Evolutionary conservation across 495 filamentous ascomycete species (phyloP), one percentile per base, ranked within the genome.

Genomic region (Rhypophila decipiens): DNA sequence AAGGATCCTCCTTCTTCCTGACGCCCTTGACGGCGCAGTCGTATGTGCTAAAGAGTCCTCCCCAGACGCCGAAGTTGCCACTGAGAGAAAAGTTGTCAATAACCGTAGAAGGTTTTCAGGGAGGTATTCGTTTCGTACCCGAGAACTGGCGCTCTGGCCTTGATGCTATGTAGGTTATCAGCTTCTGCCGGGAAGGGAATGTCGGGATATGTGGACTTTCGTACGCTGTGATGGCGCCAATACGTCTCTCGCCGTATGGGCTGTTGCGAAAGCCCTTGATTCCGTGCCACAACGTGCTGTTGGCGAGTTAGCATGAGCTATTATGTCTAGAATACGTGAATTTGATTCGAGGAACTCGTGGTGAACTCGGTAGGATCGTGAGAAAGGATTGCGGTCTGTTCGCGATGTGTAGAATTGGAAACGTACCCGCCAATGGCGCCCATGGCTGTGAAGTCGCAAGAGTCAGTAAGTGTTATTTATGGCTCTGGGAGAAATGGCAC

Each of bases 1-100:
- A 96, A 24, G 93, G 90, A 64, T 97, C 91, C 64, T 98, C 91
- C 83, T 96, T 97, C 72, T 93, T 86, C 51, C 93, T 74, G 31
- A 96, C 72, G 37, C 91, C 91, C 75, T 96, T 96, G 20, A 98
- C 86, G n/a, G 89, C 88, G 72, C 93, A 98, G 70, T 98, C 93
- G 63, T 86, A 96, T 33, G 87, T 91, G 49, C 80, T 86, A 72
- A 98, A 97, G 35, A 97, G 61, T 52, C 93, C 93, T 58, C 93
- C 94, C 91, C 40, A 31, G 36, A 70, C 60, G 55, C 91, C 93
- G 54, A 98, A 98, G 75, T 98, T 98, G 52, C 93, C 93, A 50
- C 27, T 31, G 27, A 7, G 13, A 31, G 27, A 31, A 7, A 31
- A 13, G 27, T 31, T 31, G 13, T 7, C 27, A 31, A 7, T 31